These are phyloP conservation scores for Suillus discolor DNA, from an alignment of 768 basidiomycete genomes.

Conservation along the genomic window DNA sequence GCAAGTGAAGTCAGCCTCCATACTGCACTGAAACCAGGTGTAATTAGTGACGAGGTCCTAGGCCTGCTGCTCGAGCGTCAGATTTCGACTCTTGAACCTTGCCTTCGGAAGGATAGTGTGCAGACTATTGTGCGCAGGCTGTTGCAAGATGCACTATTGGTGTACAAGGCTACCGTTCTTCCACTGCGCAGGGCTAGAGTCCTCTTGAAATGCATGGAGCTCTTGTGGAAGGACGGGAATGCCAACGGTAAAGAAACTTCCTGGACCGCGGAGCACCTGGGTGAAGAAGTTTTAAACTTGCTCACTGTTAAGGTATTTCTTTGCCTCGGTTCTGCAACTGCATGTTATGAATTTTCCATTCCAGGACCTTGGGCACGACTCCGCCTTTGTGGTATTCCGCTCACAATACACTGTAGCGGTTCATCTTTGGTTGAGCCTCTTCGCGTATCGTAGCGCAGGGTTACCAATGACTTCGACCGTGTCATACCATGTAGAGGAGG, in stretches of 20 bases:
- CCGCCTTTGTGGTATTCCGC: slow-evolving; percentile 26
- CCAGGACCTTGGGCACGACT: slow-evolving; percentile 35
- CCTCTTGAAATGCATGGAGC: slow-evolving; percentile 55
- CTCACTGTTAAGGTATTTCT: slow-evolving; percentile 42
- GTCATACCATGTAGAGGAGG: slow-evolving; percentile 54
- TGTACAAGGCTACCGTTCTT: slow-evolving; percentile 51
- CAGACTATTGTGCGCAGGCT: slow-evolving; percentile 42
- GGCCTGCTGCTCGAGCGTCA: slow-evolving; percentile 69
- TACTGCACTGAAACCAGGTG: background rate
- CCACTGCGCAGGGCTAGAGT: slow-evolving; percentile 64
- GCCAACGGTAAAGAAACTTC: slow-evolving; percentile 26
- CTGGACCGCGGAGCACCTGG: slow-evolving; percentile 39
- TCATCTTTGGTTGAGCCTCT: slow-evolving; percentile 72
- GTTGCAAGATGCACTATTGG: slow-evolving; percentile 47
- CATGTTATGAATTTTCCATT: background rate
- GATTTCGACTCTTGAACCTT: slow-evolving; percentile 52
- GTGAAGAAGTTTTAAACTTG: slow-evolving; percentile 43
- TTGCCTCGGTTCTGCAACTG: background rate
- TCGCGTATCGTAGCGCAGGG: slow-evolving; percentile 60
- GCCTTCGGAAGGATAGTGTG: slow-evolving; percentile 61
- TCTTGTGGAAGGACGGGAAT: slow-evolving; percentile 34
- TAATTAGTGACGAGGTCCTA: slow-evolving; percentile 28
- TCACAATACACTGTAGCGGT: slow-evolving; percentile 55
- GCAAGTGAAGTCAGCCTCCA: slow-evolving; percentile 39
- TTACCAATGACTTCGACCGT: slow-evolving; percentile 47